Base-by-base conservation (phyloP, 441 rosid species). In the Capsella rubella region DNA sequence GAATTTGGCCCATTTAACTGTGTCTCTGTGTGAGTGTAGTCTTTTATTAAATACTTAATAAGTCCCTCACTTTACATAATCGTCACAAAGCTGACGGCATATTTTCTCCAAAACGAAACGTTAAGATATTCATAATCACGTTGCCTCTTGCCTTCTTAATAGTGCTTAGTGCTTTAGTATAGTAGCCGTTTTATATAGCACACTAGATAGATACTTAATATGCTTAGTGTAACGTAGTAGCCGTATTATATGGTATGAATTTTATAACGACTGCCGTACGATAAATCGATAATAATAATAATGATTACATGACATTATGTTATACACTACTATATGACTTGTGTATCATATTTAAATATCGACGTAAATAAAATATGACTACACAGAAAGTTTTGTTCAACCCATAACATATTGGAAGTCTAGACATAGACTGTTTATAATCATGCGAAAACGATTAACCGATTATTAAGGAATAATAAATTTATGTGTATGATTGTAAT, bases 11-110 rank as follows among this genome's bases (percentile, higher is more conserved):
- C 49, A 35, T 53, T 49, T 43, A 15, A 66, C 64, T 74, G 27
- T 73, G 37, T 40, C 8, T 34, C 4, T 43, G 47, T 74, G 27
- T 73, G 37, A 29, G 8, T 34, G 7, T 43, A 56, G 42, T 46
- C 2, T 43, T 55, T 28, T 37, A 14, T 55, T 46, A 37, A 76
- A 75, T 65, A 65, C n/a, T 73, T 47, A 56, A 56, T 21, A 35
- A 70, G 46, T 69, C 61, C 58, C 70, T 54, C 53, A 14, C 59
- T 69, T 69, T 76, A 55, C 47, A 63, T 39, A 46, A 46, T 69
- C 79, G 71, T 76, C 79, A 70, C 67, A 70, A 21, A 63, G 71
- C 67, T 70, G 75, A 76, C 62, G 75, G 6, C 60, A 63, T 54
- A n/a, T 13, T 3, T 42, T 69, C 25, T 76, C 42, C 8, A 45